phyloP scores from a whole-genome alignment of 306 rosid species.

The Abrus pulchellus region DNA sequence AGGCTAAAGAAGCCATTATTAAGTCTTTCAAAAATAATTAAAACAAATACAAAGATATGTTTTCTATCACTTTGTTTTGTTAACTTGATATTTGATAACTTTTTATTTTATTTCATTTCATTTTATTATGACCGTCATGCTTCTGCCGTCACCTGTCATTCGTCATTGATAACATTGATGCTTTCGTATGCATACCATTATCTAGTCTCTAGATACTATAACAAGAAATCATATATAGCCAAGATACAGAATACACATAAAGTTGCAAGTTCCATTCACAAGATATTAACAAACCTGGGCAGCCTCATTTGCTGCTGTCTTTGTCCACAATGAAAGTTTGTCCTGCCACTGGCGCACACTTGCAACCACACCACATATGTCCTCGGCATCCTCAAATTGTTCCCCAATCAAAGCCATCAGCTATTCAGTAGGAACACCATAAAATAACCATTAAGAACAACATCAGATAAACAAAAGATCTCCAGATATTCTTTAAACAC shows the following conservation, averaged over 20 bases:
- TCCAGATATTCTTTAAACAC: not conserved
- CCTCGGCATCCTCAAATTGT: slow-evolving; percentile 90
- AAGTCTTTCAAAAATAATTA: too few species aligned
- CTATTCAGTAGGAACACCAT: slow-evolving; percentile 50
- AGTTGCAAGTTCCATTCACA: slow-evolving; percentile 6
- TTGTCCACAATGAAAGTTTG: slow-evolving; percentile 93
- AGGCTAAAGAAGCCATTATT: too few species aligned
- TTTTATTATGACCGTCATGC: too few species aligned
- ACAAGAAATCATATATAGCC: not conserved
- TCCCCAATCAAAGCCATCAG: slow-evolving; percentile 97
- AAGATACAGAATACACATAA: slow-evolving; percentile 11
- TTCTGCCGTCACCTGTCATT: too few species aligned
- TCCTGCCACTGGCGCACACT: slow-evolving; percentile 96
- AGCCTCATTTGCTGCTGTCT: slow-evolving; percentile 93
- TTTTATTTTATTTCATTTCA: too few species aligned
- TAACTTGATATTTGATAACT: too few species aligned
- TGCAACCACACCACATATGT: slow-evolving; percentile 94
- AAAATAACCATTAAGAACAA: slow-evolving; percentile 21
- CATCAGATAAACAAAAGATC: slow-evolving; percentile 7
- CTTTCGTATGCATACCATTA: not conserved
- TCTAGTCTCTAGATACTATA: not conserved
- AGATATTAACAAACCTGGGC: slow-evolving; percentile 71
- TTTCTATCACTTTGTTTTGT: too few species aligned
- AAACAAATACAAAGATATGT: too few species aligned
- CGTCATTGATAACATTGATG: too few species aligned